Conservation (phyloP, 352 stramenopile species). For the Phytophthora quininea region DNA sequence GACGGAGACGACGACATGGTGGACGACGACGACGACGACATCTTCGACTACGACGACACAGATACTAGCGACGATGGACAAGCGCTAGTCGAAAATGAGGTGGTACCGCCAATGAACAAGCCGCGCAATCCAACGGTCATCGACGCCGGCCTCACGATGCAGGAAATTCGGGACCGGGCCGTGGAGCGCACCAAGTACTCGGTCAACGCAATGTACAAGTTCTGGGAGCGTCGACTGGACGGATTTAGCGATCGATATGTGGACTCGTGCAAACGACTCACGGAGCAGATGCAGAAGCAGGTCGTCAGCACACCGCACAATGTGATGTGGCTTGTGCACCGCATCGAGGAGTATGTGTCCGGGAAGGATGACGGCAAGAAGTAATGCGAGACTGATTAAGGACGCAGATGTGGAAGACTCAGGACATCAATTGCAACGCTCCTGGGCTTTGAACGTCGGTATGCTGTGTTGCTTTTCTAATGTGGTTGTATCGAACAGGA, state of each 20-base stretch:
- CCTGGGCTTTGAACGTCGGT: background rate
- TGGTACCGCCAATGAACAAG: slow-evolving; percentile 50
- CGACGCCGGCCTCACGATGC: slow-evolving; percentile 56
- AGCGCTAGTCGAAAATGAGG: slow-evolving; percentile 53
- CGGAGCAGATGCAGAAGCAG: slow-evolving; percentile 75
- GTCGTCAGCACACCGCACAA: slow-evolving; percentile 44
- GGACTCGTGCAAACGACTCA: slow-evolving; percentile 66
- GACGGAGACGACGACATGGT: slow-evolving; percentile 40
- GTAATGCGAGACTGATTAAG: slow-evolving; percentile 2
- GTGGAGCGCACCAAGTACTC: slow-evolving; percentile 62
- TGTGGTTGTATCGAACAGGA: background rate
- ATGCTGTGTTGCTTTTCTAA: background rate
- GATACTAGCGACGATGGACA: slow-evolving; percentile 43
- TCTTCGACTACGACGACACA: slow-evolving; percentile 45
- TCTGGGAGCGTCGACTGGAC: slow-evolving; percentile 70
- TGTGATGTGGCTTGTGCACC: slow-evolving; percentile 54
- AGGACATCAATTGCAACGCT: background rate
- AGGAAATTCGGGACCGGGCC: slow-evolving; percentile 27
- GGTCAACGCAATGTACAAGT: slow-evolving; percentile 66
- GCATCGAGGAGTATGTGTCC: slow-evolving; percentile 44
- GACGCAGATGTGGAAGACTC: no score
- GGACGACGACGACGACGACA: slow-evolving; percentile 40
- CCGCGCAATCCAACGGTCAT: slow-evolving; percentile 47
- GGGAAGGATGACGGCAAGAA: slow-evolving; percentile 37
- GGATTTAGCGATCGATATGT: slow-evolving; percentile 71